A percentile compares a stretch with the other conserved stretches of the same genome.
Evolutionary conservation across 495 filamentous ascomycete genomes (phyloP).

Genomic region (Usnea hakonensis): DNA sequence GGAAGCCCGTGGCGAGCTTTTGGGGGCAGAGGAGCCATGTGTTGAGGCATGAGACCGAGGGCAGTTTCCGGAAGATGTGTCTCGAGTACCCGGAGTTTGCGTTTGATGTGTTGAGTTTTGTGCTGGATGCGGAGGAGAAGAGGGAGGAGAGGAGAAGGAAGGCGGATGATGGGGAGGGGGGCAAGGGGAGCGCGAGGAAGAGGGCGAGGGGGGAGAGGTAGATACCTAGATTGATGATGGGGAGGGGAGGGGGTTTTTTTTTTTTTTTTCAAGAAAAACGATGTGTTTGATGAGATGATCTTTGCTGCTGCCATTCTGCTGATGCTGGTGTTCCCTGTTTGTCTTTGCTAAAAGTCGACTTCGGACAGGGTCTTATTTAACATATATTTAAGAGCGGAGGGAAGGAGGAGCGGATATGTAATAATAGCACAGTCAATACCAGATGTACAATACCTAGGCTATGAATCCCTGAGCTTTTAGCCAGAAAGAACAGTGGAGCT

Average conservation of each 20-base stretch:
- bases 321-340: not conserved
- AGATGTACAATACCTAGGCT: not conserved
- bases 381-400: too few species aligned
- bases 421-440: not conserved
- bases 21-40: conserved; percentile 79
- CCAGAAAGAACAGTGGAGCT: not conserved
- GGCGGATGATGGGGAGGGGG: conserved; percentile 25
- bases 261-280: not conserved
- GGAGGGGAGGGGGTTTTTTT: not conserved
- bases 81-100: conserved; percentile 84
- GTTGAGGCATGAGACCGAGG: conserved; percentile 73
- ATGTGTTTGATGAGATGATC: not conserved
- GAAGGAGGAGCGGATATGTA: not conserved
- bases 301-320: not conserved
- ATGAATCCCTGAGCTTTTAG: not conserved
- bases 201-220: conserved; percentile 29
- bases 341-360: not conserved
- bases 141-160: conserved; percentile 30
- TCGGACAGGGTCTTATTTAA: not conserved
- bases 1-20: conserved; percentile 79
- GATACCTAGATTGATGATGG: not conserved
- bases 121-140: conserved; percentile 61
- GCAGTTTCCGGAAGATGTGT: conserved; percentile 72
- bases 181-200: conserved; percentile 36
- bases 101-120: conserved; percentile 74